These are phyloP conservation scores for Fragilaria crotonensis DNA, from an alignment of 108 stramenopile genomes.

Conservation along the genomic window DNA sequence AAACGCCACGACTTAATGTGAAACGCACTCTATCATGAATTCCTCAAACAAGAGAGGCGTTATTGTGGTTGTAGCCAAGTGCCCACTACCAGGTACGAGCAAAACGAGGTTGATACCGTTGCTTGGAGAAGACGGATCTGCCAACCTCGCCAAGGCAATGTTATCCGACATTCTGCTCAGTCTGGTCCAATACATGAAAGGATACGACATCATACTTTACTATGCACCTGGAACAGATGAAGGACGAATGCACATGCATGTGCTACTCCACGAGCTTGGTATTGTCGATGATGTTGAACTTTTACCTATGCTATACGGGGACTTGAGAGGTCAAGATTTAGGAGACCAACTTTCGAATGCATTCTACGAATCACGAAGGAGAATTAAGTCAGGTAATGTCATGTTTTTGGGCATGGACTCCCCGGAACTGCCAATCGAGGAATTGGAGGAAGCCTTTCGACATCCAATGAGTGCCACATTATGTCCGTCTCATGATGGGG, in stretches of 20 bases:
- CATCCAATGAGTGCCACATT: conserved; percentile 35
- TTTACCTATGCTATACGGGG: conserved; percentile 39
- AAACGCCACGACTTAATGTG: no score
- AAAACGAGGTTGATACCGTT: conserved; percentile 66
- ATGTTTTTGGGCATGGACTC: conserved; percentile 86
- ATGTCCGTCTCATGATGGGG: conserved; percentile 80
- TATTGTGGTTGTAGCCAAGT: conserved; percentile 76
- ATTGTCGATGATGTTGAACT: conserved; percentile 25
- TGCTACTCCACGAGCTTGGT: conserved; percentile 25
- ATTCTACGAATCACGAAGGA: conserved; percentile 1
- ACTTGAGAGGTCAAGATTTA: conserved; percentile 48
- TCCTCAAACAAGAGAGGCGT: no score
- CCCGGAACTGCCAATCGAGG: conserved; percentile 64
- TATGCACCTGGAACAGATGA: conserved; percentile 53
- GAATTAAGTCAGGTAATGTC: conserved; percentile 21
- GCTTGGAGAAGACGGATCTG: conserved; percentile 61
- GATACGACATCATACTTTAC: conserved; percentile 29
- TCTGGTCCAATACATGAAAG: background rate
- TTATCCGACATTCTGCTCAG: conserved; percentile 64
- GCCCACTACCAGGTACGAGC: conserved; percentile 59
- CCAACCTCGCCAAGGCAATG: conserved; percentile 66
- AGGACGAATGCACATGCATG: conserved; percentile 27
- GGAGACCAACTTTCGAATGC: conserved; percentile 61
- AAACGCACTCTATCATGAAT: no score
- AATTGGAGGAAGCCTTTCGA: conserved; percentile 47